Evolutionary conservation across 805 yeast genomes (phyloP), one percentile per base, ranked within the genome.

Genomic region (Kazachstania bromeliacearum): DNA sequence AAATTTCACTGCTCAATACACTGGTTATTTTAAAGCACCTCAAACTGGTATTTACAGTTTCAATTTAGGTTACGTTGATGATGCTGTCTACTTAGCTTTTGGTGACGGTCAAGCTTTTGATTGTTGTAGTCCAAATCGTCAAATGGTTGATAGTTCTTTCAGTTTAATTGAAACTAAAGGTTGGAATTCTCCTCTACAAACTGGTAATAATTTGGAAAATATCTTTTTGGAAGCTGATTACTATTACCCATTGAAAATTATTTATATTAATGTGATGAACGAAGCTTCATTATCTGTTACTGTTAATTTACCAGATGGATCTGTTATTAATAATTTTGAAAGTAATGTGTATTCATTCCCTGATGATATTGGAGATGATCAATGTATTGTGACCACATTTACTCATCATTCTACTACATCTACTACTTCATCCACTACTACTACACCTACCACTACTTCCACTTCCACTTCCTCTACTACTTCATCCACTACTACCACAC

Each of bases 61-160:
- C 28, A 17, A 34, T 6, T 37, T 62, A 18, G 24, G 28, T 4
- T 25, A 28, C 10, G 48, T 52, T 17, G 67, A 63, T 46, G 66
- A 63, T 41, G 47, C 54, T 17, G 60, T 24, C 21, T n/a, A 26
- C 5, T 21, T 34, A 14, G 4, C 21, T 4, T 19, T 62, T 42
- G 67, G 63, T 19, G 24, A 35, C 12, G 48, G 48, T 4, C 45
- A 46, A 35, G 66, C 63, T 3, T 62, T 59, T 24, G 44, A 4
- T 12, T 34, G 36, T 21, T 34, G 36, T 27, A 21, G 22, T 17
- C 26, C 10, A 23, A 4, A 23, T n/a, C n/a, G n/a, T n/a, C n/a
- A n/a, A n/a, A n/a, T n/a, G n/a, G n/a, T n/a, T n/a, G n/a, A n/a
- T n/a, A n/a, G n/a, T n/a, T n/a, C n/a, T n/a, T n/a, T n/a, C n/a